A percentile compares a stretch with the other conserved stretches of the same genome.
phyloP scores from a whole-genome alignment of 352 stramenopile species.

The Pythium brachiatum region DNA sequence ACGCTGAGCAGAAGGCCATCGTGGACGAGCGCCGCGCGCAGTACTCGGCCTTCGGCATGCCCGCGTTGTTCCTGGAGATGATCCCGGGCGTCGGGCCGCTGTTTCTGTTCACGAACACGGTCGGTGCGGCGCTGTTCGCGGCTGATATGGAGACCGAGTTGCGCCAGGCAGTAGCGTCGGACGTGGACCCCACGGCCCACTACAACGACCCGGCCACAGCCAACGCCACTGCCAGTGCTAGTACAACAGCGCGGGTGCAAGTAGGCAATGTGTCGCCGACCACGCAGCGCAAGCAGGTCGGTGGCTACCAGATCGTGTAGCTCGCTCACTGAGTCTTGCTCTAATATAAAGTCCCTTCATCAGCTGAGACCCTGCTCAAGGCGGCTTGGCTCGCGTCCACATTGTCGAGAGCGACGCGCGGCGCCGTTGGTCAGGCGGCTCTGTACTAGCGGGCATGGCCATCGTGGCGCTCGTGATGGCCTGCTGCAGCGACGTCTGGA shows the following conservation, averaged over 20 bases:
- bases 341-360: background rate
- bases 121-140: constrained; percentile 63
- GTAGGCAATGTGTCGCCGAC: background rate
- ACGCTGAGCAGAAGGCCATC: constrained; percentile 53
- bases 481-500: constrained; percentile 6
- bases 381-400: background rate
- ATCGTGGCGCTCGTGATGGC: background rate
- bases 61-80: constrained; percentile 72
- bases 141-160: constrained; percentile 56
- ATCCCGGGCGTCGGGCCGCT: constrained; percentile 59
- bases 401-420: background rate
- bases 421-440: background rate
- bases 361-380: background rate
- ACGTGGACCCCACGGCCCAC: background rate
- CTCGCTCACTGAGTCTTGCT: background rate
- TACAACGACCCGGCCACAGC: background rate
- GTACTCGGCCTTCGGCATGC: constrained; percentile 71
- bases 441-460: too few species aligned
- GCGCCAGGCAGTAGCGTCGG: constrained; percentile 10
- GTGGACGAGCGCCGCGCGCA: constrained; percentile 44
- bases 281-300: background rate
- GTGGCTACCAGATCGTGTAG: constrained; percentile 11
- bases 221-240: background rate
- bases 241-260: background rate
- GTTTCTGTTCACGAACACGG: constrained; percentile 73